phyloP scores from a whole-genome alignment of 2,329 filamentous ascomycete genomes.

The Corynespora cassiicola region DNA sequence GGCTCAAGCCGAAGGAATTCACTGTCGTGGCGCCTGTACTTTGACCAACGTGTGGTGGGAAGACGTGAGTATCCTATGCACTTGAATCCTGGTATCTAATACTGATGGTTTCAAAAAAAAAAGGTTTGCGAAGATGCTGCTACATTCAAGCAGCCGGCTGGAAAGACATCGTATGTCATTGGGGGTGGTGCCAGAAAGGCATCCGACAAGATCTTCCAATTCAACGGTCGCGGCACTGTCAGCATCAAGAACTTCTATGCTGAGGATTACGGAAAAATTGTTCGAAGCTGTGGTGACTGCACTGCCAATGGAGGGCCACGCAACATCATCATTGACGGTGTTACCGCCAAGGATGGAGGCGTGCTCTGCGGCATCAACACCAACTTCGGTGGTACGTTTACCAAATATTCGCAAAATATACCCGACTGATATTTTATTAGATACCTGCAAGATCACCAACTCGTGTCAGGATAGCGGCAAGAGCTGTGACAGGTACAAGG shows the following conservation, averaged over 20 bases:
- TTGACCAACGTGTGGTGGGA: constrained; percentile 18
- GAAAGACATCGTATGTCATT: constrained; percentile 14
- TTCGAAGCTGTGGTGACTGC: constrained; percentile 26
- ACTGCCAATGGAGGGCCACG: constrained; percentile 51
- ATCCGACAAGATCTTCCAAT: constrained; percentile 29
- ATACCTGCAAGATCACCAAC: constrained; percentile 20
- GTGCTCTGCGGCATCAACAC: constrained; percentile 48
- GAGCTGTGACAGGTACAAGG: constrained; percentile 18
- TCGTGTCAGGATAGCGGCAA: constrained; percentile 17
- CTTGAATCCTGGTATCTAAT: background rate
- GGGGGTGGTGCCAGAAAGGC: constrained; percentile 28
- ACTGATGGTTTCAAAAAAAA: background rate
- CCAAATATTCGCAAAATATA: too few relatives aligned
- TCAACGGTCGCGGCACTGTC: constrained; percentile 30
- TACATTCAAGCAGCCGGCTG: constrained; percentile 17
- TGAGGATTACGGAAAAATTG: constrained; percentile 27
- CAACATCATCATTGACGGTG: constrained; percentile 48
- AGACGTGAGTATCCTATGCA: constrained; percentile 9
- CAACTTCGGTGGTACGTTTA: constrained; percentile 51
- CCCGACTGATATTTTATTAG: too few relatives aligned
- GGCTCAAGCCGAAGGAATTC: constrained; percentile 56
- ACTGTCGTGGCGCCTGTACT: constrained; percentile 56
- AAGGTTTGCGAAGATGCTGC: constrained; percentile 27
- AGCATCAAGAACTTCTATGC: constrained; percentile 26
- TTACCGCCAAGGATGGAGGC: constrained; percentile 23